Conservation (phyloP, 2,329 filamentous ascomycete genomes). For the Ophiocordyceps robertsii region DNA sequence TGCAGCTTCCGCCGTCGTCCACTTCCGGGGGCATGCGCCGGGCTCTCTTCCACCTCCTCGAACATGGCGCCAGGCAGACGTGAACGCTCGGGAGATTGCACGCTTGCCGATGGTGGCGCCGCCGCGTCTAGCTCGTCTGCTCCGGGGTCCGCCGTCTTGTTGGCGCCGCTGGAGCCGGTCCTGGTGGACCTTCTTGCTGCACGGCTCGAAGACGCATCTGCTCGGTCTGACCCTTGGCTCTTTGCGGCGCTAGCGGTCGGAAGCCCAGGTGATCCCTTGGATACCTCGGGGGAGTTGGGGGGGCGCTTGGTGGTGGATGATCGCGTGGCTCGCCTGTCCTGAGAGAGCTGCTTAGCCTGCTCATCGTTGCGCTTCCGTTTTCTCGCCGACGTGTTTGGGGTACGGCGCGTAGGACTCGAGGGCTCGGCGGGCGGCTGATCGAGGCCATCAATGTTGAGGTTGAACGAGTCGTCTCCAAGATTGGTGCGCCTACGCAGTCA, state of each 20-base stretch:
- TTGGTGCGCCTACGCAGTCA: constrained; percentile 32
- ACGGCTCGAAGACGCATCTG: not conserved
- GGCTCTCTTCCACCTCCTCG: constrained; percentile 28
- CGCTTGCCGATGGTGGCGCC: constrained; percentile 4
- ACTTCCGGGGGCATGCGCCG: constrained; percentile 40
- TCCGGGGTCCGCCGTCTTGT: constrained; percentile 5
- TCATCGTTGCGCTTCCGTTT: constrained; percentile 22
- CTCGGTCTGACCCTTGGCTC: not conserved
- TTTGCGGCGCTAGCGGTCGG: not conserved
- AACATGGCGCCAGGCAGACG: constrained; percentile 5
- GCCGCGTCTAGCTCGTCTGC: constrained; percentile 9
- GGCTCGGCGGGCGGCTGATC: constrained; percentile 12
- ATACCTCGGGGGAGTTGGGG: constrained; percentile 16
- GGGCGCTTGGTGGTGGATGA: constrained; percentile 9
- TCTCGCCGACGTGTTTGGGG: constrained; percentile 35
- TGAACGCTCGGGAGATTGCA: constrained; percentile 3
- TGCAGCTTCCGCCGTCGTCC: constrained; percentile 31
- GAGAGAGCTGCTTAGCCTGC: constrained; percentile 3
- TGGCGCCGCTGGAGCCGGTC: constrained; percentile 1
- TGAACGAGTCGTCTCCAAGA: constrained; percentile 47
- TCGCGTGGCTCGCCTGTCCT: constrained; percentile 1
- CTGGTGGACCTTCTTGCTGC: not conserved
- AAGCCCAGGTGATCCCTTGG: constrained; percentile 13
- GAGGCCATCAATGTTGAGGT: constrained; percentile 33
- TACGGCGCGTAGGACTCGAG: constrained; percentile 16